These are phyloP conservation scores for Epichloe gansuensis DNA, from an alignment of 2,329 filamentous ascomycete species.

Conservation along the genomic window DNA sequence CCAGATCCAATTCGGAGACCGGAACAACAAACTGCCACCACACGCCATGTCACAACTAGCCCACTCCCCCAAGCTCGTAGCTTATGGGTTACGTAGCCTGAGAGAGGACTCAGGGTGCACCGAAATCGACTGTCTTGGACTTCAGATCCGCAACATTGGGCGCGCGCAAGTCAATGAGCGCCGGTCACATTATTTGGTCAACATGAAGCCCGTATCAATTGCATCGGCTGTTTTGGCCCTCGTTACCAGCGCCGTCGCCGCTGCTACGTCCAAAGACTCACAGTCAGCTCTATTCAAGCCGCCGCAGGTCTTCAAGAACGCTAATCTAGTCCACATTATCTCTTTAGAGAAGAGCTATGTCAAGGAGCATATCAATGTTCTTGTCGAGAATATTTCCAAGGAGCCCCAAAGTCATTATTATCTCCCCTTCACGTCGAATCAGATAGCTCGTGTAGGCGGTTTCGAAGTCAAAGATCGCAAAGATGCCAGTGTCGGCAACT, in stretches of 20 bases:
- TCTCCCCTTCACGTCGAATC: constrained; percentile 66
- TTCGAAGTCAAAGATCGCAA: constrained; percentile 92
- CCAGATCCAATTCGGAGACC: constrained; percentile 2
- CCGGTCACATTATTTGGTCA: constrained; percentile 14
- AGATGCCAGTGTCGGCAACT: constrained; percentile 51
- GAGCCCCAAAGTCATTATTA: constrained; percentile 82
- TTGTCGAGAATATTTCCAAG: constrained; percentile 75
- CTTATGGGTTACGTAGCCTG: constrained; percentile 6
- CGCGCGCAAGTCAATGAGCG: constrained; percentile 22
- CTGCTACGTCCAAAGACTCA: constrained; percentile 43
- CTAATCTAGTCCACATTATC: constrained; percentile 77
- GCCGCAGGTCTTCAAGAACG: constrained; percentile 85
- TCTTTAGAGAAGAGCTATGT: constrained; percentile 89
- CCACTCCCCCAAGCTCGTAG: neutral
- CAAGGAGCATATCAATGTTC: constrained; percentile 84
- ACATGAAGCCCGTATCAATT: constrained; percentile 32
- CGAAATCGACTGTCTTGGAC: constrained; percentile 6
- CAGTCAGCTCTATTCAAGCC: constrained; percentile 62
- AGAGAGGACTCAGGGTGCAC: constrained; percentile 1
- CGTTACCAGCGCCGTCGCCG: constrained; percentile 33
- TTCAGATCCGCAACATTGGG: constrained; percentile 9
- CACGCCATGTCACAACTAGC: constrained; percentile 2
- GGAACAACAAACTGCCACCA: constrained; percentile 8
- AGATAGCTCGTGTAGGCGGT: constrained; percentile 67
- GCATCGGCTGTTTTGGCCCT: constrained; percentile 47